Conservation (phyloP, 2,329 filamentous ascomycete species). For the Parastagonospora nodorum region DNA sequence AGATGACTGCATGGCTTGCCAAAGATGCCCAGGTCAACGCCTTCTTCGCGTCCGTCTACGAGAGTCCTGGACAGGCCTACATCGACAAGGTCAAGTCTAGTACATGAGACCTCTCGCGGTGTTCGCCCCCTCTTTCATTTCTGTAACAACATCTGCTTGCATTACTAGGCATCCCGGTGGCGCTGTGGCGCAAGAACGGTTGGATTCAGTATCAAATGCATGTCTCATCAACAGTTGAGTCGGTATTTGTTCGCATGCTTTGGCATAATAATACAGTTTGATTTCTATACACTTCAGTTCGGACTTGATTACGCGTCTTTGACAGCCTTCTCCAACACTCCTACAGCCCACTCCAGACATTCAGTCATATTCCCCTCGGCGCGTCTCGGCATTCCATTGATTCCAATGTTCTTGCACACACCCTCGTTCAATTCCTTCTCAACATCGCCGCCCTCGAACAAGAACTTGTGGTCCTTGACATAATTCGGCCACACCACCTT, state of each 20-base stretch:
- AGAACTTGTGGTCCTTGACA: constrained; percentile 76
- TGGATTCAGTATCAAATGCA: not conserved
- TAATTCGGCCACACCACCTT: constrained; percentile 97
- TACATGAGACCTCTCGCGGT: constrained; percentile 15
- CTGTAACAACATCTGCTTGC: constrained; percentile 20
- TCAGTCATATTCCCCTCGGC: constrained; percentile 40
- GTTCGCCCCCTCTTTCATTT: constrained; percentile 1
- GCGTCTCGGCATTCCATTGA: constrained; percentile 48
- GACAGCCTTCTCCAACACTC: constrained; percentile 27
- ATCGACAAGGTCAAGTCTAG: constrained; percentile 65
- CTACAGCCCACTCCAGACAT: constrained; percentile 40
- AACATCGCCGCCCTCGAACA: constrained; percentile 75
- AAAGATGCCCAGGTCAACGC: constrained; percentile 67
- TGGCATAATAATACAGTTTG: constrained; percentile 11
- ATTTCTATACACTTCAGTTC: not conserved
- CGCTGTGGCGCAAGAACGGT: not conserved
- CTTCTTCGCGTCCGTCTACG: constrained; percentile 80
- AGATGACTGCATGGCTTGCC: constrained; percentile 84
- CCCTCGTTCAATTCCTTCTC: constrained; percentile 58
- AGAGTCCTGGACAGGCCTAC: constrained; percentile 73
- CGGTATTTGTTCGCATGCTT: not conserved
- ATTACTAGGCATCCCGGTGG: constrained; percentile 3
- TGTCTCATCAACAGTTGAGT: not conserved
- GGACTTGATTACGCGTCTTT: constrained; percentile 9
- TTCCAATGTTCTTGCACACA: constrained; percentile 33